Evolutionary conservation across 805 yeast species (phyloP), one percentile per base, ranked within the genome.

Genomic region (Candida takata): DNA sequence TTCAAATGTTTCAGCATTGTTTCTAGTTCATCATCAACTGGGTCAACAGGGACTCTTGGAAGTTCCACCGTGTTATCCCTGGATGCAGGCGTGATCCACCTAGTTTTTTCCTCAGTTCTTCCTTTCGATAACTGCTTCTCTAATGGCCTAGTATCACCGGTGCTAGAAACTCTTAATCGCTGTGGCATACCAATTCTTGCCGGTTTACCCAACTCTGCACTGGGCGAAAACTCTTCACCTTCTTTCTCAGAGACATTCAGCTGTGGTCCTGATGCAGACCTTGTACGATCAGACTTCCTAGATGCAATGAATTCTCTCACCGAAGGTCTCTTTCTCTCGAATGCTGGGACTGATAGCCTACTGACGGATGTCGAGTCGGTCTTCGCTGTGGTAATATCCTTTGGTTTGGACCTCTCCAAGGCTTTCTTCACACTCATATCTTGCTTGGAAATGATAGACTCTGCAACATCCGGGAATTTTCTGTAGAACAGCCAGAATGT

Each of bases 401-500:
- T 33, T 5, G 84, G 84, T 33, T 65, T 72, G 1, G 77, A 62
- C 48, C 75, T 66, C 38, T 79, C 87, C 12, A 84, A 57, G 0
- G 84, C 84, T 45, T 70, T 79, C 32, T 67, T 65, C 1, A 69
- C 65, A 37, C 60, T 67, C 1, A 42, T 6, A 61, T 54, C 47
- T 36, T 48, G 55, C 23, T 45, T 41, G 2, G 36, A 8, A 12
- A 41, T 33, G 19, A 52, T 35, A 12, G 42, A 44, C 12, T 69
- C 72, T 0, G 78, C 82, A 11, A 64, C 60, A 0, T 57, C 49
- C 0, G 84, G 82, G 59, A 74, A 81, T 6, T 68, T 50, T 15
- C 62, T 65, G 45, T 68, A 69, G 37, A 75, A 70, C 11, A 72
- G 63, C 96, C 96, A 88, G 49, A 70, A 90, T 0, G 86, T 67